Evolutionary conservation across 331 rosid genomes (phyloP), one percentile per base, ranked within the genome.

Genomic region (Telfairia occidentalis): DNA sequence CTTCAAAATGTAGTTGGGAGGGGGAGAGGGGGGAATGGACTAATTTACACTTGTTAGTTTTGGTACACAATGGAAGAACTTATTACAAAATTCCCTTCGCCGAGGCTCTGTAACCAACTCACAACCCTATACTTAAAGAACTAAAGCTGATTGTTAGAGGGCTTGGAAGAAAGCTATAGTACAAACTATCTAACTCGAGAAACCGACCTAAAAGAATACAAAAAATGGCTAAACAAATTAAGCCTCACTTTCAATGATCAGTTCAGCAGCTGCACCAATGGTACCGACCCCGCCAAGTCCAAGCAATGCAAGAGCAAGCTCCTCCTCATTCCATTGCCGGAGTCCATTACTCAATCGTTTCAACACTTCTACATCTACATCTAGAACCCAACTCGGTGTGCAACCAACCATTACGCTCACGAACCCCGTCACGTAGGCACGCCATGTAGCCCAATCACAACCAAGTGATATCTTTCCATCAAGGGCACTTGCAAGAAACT

Each of bases 401-500:
- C 90, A 81, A 29, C 86, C 80, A 23, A 86, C 84, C 90, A 86
- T 84, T 16, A 86, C 81, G 58, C 86, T 86, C 75, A 82, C 83
- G 0, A 86, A 86, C 23, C 87, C 83, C 0, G 86, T 83, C 28
- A 86, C 90, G 2, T 86, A 86, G 32, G 90, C 84, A n/a, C 82
- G 86, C 90, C 90, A 86, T 7, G 83, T 84, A n/a, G 87, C 83
- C 8, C 81, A 82, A 81, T 84, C 86, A 57, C 88, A 84, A 59
- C 90, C 90, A 15, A 86, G 88, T 26, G 88, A 86, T 75, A 82
- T 86, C 72, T 86, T 86, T 83, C 90, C 86, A 55, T 84, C 83
- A 3, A 84, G 82, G 37, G 86, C 90, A 49, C 90, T 84, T 8
- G 90, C 90, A 23, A 86, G 80, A 76, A 86, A 86, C 61, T 86